A percentile compares a stretch with the other conserved stretches of the same genome.
These are phyloP conservation scores for Rubus parviflorus DNA, from an alignment of 306 rosid species.

Conservation along the genomic window DNA sequence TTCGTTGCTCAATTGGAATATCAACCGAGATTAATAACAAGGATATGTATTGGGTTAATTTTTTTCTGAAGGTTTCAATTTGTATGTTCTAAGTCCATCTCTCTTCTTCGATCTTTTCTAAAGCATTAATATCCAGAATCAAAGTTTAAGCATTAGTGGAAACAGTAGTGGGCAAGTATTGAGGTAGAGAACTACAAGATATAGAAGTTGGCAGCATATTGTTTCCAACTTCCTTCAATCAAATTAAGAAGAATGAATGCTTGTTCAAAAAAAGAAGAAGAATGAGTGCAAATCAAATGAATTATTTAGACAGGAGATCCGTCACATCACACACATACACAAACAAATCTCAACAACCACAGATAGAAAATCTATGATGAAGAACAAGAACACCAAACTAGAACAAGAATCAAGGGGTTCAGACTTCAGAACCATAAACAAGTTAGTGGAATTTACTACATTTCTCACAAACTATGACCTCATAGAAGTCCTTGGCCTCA, in stretches of 20 bases:
- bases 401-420: background rate
- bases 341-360: background rate
- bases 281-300: background rate
- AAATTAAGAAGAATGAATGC: background rate
- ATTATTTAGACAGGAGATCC: background rate
- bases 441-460: background rate
- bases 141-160: no score
- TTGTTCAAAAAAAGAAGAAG: no score
- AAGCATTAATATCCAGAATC: no score
- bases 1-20: no score
- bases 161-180: no score
- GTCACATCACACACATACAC: background rate
- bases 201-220: background rate
- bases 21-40: no score
- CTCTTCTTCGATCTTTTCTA: no score
- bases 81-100: background rate
- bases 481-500: conserved; percentile 32
- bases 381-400: background rate
- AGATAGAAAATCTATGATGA: conserved; percentile 1
- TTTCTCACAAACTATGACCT: background rate
- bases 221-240: background rate
- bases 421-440: background rate
- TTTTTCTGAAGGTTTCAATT: background rate
- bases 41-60: no score
- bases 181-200: no score